Conservation (phyloP, 2,329 filamentous ascomycete genomes). For the Dactylella cylindrospora region DNA sequence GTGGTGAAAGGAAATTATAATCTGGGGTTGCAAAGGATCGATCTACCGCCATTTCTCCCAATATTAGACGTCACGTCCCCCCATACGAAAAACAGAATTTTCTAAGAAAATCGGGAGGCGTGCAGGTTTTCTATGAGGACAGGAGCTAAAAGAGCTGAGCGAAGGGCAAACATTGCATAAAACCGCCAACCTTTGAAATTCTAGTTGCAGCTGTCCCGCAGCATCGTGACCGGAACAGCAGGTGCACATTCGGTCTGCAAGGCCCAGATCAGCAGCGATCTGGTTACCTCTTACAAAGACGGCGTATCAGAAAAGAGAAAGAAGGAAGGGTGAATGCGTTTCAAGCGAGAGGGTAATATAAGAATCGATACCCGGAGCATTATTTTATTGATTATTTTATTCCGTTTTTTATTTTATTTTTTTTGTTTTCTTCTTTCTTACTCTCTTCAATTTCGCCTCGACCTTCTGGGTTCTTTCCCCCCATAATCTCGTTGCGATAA, state of each 20-base stretch:
- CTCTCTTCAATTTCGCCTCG: conserved; percentile 26
- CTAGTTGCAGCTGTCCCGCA: conserved; percentile 42
- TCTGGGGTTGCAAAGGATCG: conserved; percentile 43
- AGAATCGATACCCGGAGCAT: conserved; percentile 31
- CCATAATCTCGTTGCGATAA: conserved; percentile 37
- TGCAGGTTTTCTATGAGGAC: too few species aligned
- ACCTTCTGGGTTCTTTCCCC: conserved; percentile 15
- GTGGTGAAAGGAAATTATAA: conserved; percentile 23
- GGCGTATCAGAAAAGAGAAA: too few species aligned
- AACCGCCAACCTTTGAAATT: conserved; percentile 40
- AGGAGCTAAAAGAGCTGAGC: conserved; percentile 18
- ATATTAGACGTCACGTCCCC: conserved; percentile 27
- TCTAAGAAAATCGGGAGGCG: conserved; percentile 16
- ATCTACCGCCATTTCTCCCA: conserved; percentile 16
- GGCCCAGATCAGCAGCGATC: conserved; percentile 44
- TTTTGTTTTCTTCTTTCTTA: too few species aligned
- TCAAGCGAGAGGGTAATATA: conserved; percentile 24
- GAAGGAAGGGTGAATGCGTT: too few species aligned
- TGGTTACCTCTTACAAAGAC: too few species aligned
- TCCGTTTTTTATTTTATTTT: too few species aligned
- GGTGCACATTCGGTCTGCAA: conserved; percentile 44
- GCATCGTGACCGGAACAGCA: conserved; percentile 45
- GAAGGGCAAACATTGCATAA: conserved; percentile 43
- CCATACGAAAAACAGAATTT: conserved; percentile 18
- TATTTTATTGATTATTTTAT: too few species aligned